These are phyloP conservation scores for Kluyveromyces sp. DNA, from an alignment of 1,139 yeast species.

Conservation along the genomic window DNA sequence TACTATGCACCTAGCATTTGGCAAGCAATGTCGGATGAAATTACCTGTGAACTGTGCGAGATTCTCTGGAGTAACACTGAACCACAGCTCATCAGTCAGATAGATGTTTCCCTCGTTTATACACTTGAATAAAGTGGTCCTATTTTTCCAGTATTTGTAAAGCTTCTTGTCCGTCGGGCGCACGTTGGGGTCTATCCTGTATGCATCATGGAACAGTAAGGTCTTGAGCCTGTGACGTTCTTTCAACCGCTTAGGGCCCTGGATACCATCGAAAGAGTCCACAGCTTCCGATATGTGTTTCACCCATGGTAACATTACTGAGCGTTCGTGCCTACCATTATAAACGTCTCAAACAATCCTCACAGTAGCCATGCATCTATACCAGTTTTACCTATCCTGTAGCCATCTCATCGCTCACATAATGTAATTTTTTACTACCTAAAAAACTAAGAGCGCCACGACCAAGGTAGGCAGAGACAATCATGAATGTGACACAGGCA, in stretches of 20 bases:
- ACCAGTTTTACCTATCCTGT: background rate
- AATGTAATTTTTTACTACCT: background rate
- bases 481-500: too few relatives aligned
- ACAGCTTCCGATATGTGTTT: background rate
- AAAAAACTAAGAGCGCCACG: too few relatives aligned
- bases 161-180: constrained; percentile 14
- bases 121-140: constrained; percentile 20
- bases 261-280: background rate
- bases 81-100: constrained; percentile 78
- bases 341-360: too few relatives aligned
- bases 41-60: constrained; percentile 61
- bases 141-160: constrained; percentile 26
- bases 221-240: constrained; percentile 12
- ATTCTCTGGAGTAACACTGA: constrained; percentile 81
- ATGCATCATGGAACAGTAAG: constrained; percentile 14
- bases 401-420: background rate
- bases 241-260: background rate
- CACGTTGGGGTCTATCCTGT: constrained; percentile 14
- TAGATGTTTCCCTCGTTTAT: constrained; percentile 56
- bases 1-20: constrained; percentile 41
- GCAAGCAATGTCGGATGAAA: constrained; percentile 44
- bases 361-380: too few relatives aligned
- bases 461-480: too few relatives aligned
- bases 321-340: background rate
- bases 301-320: background rate